A percentile compares a stretch with the other conserved stretches of the same genome.
phyloP scores from a whole-genome alignment of 306 rosid genomes.

The Argentina anserina region DNA sequence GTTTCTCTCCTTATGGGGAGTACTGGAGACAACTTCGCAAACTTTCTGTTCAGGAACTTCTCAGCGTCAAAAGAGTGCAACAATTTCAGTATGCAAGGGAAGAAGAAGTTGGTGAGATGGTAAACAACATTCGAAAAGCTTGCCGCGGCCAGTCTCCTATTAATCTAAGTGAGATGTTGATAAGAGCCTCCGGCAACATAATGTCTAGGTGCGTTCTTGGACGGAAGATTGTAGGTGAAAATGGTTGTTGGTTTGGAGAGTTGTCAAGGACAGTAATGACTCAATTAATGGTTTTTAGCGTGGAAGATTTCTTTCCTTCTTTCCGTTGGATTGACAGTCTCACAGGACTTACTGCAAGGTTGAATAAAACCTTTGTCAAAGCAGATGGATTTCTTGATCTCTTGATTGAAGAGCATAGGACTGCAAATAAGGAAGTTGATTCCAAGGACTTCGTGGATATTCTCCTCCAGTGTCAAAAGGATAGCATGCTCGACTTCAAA shows the following conservation, averaged over 20 bases:
- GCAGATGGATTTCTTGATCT: background rate
- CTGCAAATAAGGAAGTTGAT: background rate
- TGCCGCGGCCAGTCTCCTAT: background rate
- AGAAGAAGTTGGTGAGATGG: background rate
- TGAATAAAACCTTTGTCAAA: background rate
- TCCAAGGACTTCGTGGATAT: background rate
- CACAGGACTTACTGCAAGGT: background rate
- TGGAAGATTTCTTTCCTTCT: background rate
- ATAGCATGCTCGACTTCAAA: background rate
- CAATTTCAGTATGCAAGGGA: background rate
- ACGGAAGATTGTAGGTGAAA: background rate
- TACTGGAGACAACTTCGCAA: conserved; percentile 5
- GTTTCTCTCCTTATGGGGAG: background rate
- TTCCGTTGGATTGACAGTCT: background rate
- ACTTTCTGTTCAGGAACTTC: background rate
- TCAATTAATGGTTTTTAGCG: background rate
- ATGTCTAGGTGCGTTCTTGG: background rate
- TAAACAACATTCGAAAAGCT: background rate
- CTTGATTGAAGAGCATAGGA: background rate
- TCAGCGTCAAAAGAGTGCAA: background rate
- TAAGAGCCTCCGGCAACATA: background rate
- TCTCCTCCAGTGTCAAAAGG: background rate
- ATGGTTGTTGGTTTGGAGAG: background rate
- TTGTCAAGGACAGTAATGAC: background rate
- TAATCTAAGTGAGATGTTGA: background rate